Base-by-base conservation (phyloP, 1,284 basidiomycete species). In the Tylopilus sp. region DNA sequence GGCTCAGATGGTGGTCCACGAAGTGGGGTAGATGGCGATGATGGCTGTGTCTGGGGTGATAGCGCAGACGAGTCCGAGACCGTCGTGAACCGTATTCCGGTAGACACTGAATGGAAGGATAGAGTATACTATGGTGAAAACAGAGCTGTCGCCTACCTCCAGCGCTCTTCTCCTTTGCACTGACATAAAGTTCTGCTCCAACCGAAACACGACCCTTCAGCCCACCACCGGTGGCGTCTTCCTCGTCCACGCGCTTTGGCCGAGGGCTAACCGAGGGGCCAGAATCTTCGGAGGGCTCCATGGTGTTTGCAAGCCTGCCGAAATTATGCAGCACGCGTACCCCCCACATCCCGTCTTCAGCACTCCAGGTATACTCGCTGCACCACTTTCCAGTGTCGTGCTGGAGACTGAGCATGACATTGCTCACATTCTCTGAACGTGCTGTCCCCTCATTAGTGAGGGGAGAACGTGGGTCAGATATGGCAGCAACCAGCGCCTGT, bases 171-270 rank as follows among this genome's bases (percentile, higher is more conserved):
- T 97, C 93, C 62, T 91, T 92, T 3, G 91, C 86, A 55, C 92
- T 96, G 61, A 97, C 82, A 67, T 97, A 99, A 10, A 97, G 71
- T 66, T 99, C 96, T 10, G 92, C 96, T 19, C 96, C 96, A 4
- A 92, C 86, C 2, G 90, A 93, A 51, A 97, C 82, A 10, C 95
- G 78, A 0, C 95, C 95, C 59, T 85, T 86, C 36, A 98, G 71
- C 0, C 94, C 94, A 36, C 91, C 92, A 53, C 91, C 90, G 60
- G 92, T 84, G 34, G 86, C 86, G 46, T 95, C 91, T 69, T 93
- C 92, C 61, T 95, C 92, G 55, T 95, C 92, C 2, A 93, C 81
- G 28, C 89, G 76, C 66, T 85, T 86, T 48, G 60, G 63, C 16
- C 58, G 58, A 28, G 64, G 51, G 26, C 56, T 55, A 13, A 52